Conservation (phyloP, 2,329 filamentous ascomycete genomes). For the Cordyceps farinosa region DNA sequence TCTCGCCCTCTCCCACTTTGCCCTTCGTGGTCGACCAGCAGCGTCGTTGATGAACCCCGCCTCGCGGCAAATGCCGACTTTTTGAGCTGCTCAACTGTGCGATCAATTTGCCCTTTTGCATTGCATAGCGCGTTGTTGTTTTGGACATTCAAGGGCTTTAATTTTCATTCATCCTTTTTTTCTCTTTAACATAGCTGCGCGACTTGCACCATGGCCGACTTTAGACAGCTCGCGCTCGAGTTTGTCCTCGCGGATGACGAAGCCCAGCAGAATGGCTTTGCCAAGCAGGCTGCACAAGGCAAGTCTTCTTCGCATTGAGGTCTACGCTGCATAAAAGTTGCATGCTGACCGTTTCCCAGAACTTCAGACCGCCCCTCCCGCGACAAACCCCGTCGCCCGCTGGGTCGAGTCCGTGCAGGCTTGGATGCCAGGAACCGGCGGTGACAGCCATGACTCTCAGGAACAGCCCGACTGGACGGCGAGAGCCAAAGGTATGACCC, state of each 20-base stretch:
- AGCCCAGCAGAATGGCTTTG: conserved; percentile 37
- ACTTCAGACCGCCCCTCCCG: conserved; percentile 42
- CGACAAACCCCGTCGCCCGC: conserved; percentile 46
- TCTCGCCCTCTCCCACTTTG: not conserved
- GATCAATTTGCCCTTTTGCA: conserved; percentile 3
- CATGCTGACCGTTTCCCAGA: conserved; percentile 30
- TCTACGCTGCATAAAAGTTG: too few species aligned
- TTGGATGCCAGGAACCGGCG: conserved; percentile 48
- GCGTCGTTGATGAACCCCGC: conserved; percentile 16
- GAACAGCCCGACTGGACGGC: conserved; percentile 50
- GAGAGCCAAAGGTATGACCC: conserved; percentile 47
- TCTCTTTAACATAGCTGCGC: not conserved
- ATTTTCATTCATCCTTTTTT: not conserved
- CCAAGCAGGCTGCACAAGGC: conserved; percentile 46
- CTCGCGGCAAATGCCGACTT: conserved; percentile 9
- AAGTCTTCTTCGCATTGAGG: not conserved
- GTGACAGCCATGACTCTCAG: conserved; percentile 37
- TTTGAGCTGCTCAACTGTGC: conserved; percentile 1
- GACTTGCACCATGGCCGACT: conserved; percentile 41
- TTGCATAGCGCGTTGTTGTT: conserved; percentile 3
- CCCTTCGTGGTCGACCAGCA: not conserved
- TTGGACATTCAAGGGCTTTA: not conserved
- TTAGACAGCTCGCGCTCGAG: conserved; percentile 51
- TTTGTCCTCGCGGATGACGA: conserved; percentile 52
- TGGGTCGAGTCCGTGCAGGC: conserved; percentile 54